These are phyloP conservation scores for Myxozyma lipomycoides DNA, from an alignment of 805 yeast genomes.

Conservation along the genomic window DNA sequence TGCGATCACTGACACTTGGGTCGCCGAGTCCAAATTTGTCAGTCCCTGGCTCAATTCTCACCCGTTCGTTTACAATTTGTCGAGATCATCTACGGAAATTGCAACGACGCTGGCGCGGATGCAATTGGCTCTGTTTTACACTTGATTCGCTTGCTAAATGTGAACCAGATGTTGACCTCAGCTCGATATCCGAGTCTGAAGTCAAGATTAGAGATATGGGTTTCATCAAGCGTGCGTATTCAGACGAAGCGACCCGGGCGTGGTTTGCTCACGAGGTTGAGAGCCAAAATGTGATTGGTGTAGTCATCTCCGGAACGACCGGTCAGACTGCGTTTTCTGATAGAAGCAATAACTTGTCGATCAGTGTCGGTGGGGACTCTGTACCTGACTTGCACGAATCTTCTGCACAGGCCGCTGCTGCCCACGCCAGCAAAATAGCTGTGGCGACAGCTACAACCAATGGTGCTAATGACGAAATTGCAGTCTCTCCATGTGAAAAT, in stretches of 20 bases:
- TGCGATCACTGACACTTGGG: slow-evolving; percentile 25
- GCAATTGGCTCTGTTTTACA: slow-evolving; percentile 32
- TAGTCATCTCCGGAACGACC: slow-evolving; percentile 30
- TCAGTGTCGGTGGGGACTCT: too few relatives aligned
- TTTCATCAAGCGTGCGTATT: slow-evolving; percentile 28
- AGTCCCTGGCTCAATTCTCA: slow-evolving; percentile 13
- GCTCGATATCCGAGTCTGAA: slow-evolving; percentile 20
- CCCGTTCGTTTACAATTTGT: slow-evolving; percentile 30
- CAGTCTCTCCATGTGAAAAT: background rate
- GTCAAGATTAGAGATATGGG: slow-evolving; percentile 29
- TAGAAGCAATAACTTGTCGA: background rate
- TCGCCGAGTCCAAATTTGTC: slow-evolving; percentile 15
- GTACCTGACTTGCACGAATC: background rate
- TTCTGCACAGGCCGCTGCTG: background rate
- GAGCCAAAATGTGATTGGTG: slow-evolving; percentile 26
- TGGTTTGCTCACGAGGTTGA: slow-evolving; percentile 28
- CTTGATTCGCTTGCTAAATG: slow-evolving; percentile 32
- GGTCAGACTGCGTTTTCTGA: background rate
- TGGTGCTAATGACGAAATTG: background rate
- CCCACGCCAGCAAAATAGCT: background rate
- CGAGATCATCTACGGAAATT: slow-evolving; percentile 29
- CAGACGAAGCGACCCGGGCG: slow-evolving; percentile 28
- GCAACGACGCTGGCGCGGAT: slow-evolving; percentile 32
- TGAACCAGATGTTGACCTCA: slow-evolving; percentile 33
- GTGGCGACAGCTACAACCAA: background rate